A percentile compares a stretch with the other conserved stretches of the same genome.
These are phyloP conservation scores for Ordospora colligata DNA, from an alignment of 371 early-diverging fungal genomes.

Conservation along the genomic window DNA sequence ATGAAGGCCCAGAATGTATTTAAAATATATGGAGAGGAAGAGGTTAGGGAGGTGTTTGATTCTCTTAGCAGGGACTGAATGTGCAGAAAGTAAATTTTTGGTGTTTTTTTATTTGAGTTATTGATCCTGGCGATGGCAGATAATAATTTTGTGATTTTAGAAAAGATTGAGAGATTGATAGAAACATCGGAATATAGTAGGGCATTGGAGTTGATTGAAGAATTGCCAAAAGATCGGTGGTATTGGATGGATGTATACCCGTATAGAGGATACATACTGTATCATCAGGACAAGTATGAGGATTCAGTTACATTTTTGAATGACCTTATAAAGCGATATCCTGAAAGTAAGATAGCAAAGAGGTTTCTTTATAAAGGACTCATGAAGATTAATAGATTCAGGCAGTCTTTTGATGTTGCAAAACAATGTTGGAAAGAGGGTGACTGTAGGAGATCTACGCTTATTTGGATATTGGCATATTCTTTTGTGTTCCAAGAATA, in stretches of 20 bases:
- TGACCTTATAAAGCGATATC: neutral
- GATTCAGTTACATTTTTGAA: neutral
- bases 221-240: neutral
- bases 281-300: neutral
- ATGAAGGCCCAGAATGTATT: slow-evolving; percentile 12
- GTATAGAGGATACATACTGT: neutral
- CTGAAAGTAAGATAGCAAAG: neutral
- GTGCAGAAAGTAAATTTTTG: neutral
- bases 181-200: neutral
- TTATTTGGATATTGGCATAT: neutral
- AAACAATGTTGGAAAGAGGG: neutral
- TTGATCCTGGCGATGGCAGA: neutral
- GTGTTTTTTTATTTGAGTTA: neutral
- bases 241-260: neutral
- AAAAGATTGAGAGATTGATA: neutral
- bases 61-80: slow-evolving; percentile 16
- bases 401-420: neutral
- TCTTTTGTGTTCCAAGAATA: neutral
- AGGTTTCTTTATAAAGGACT: neutral
- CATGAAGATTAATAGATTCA: neutral
- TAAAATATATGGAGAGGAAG: slow-evolving; percentile 33
- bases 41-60: slow-evolving; percentile 54
- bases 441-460: neutral
- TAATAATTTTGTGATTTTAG: neutral
- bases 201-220: neutral